A percentile compares a stretch with the other conserved stretches of the same genome.
phyloP scores from a whole-genome alignment of 805 yeast species.

The Lachancea thermotolerans region DNA sequence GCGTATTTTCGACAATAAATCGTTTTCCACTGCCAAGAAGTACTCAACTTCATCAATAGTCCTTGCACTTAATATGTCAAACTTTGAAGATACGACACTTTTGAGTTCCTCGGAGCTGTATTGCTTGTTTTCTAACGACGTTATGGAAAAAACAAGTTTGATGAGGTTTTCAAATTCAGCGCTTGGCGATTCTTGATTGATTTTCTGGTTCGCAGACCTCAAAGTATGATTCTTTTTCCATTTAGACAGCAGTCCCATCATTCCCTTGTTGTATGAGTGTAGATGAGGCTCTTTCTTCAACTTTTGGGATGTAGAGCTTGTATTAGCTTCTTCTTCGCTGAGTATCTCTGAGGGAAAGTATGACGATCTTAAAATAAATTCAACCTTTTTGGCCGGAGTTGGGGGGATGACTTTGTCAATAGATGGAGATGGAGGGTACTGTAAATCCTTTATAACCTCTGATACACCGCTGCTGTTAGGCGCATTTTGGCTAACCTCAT shows the following conservation, averaged over 20 bases:
- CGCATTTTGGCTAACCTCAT: no score
- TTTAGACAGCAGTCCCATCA: constrained; percentile 24
- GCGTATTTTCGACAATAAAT: constrained; percentile 25
- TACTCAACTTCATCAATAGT: constrained; percentile 62
- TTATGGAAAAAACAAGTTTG: constrained; percentile 31
- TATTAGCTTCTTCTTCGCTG: constrained; percentile 2
- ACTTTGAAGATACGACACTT: constrained; percentile 29
- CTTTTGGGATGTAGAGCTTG: constrained; percentile 1
- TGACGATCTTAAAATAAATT: constrained; percentile 32
- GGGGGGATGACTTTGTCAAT: constrained; percentile 48
- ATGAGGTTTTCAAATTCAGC: constrained; percentile 34
- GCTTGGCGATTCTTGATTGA: constrained; percentile 9
- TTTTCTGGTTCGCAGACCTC: constrained; percentile 2
- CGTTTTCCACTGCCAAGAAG: constrained; percentile 42
- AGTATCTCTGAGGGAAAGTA: constrained; percentile 17
- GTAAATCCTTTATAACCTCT: constrained; percentile 24
- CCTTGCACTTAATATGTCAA: constrained; percentile 64
- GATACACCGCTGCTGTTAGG: constrained; percentile 22
- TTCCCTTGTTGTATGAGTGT: constrained; percentile 13
- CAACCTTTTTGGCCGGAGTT: constrained; percentile 63
- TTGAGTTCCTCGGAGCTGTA: constrained; percentile 10
- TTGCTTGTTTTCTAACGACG: constrained; percentile 23
- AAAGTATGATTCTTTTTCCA: constrained; percentile 27
- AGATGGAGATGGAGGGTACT: constrained; percentile 43
- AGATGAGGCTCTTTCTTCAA: not conserved